Base-by-base conservation (phyloP, 306 rosid genomes). In the Boehmeria nivea region DNA sequence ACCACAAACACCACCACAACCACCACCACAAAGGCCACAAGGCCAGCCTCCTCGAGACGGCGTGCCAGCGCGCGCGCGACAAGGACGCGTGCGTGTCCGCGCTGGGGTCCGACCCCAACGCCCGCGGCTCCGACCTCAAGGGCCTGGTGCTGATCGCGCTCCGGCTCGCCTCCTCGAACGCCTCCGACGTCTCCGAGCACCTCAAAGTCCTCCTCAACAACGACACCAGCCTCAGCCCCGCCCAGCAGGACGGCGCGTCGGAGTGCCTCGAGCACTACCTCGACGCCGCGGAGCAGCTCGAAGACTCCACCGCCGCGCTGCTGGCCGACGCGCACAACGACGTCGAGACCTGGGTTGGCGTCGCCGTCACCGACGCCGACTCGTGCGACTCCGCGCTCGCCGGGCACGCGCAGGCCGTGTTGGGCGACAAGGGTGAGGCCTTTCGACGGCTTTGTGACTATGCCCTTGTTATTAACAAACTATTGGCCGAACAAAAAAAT, bases 231-330 rank as follows among this genome's bases (percentile, higher is more conserved):
- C 3, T 40, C 0, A 59, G 47, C 3, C 74, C 77, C 0, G 8
- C 2, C 8, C 40, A 21, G 7, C 61, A 74, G 59, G 64, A 78
- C 17, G 77, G 44, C 28, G 33, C 60, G 14, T 42, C 42, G 3
- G 80, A 78, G 17, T 78, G 84, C 57, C 19, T 44, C 7, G 78
- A 74, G 2, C 39, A 43, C 58, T 78, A 70, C 39, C 12, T 76
- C 17, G 80, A 74, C 20, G 80, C 84, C 1, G 62, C 73, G 0
- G 69, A 67, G 43, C 84, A 67, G 50, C 75, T 78, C 0, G 80
- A 78, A 16, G 68, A 71, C 66, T 27, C 80, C 6, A 9, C 51
- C 0, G 63, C 66, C 0, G 75, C 75, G 0, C 9, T 74, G 18
- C 15, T 60, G n/a, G 25, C 7, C 0, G 61, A 51, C 15, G 51